Percentiles rank a stretch among this genome's conserved stretches.
phyloP scores from a whole-genome alignment of 1,284 basidiomycete genomes.

The Acaromyces ingoldii region DNA sequence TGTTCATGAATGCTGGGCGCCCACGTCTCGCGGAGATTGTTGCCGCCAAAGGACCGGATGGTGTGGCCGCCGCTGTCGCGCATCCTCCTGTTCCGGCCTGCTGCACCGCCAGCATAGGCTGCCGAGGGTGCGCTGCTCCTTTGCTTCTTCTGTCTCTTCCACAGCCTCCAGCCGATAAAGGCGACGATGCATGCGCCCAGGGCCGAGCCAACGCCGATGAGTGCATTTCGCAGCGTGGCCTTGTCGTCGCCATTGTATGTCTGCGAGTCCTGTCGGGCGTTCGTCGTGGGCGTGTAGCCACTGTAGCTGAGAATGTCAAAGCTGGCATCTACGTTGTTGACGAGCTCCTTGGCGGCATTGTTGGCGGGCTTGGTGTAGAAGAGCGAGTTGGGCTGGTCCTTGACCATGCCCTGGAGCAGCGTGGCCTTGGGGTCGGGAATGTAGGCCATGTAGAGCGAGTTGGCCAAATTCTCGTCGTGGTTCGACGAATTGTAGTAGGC shows the following conservation, averaged over 20 bases:
- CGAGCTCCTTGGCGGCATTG: conserved; percentile 34
- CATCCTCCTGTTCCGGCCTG: not conserved
- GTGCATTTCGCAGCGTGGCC: conserved; percentile 23
- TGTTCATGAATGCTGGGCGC: conserved; percentile 25
- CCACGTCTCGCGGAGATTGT: conserved; percentile 38
- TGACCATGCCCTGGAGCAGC: conserved; percentile 20
- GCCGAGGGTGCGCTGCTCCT: not conserved
- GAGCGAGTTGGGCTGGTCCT: conserved; percentile 21
- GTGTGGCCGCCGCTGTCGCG: too few species aligned
- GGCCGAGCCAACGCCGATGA: conserved; percentile 36
- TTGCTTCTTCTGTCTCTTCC: conserved; percentile 16
- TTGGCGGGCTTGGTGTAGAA: conserved; percentile 32
- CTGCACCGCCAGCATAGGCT: not conserved
- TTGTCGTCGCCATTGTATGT: conserved; percentile 7
- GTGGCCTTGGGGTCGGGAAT: conserved; percentile 22
- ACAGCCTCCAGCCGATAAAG: conserved; percentile 22
- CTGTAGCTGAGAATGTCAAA: conserved; percentile 34
- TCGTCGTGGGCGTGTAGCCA: conserved; percentile 7
- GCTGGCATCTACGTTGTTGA: conserved; percentile 33
- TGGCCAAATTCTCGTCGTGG: not conserved
- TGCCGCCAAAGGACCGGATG: conserved; percentile 11
- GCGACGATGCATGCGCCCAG: conserved; percentile 23
- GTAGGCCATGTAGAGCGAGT: conserved; percentile 43
- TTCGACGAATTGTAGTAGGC: conserved; percentile 12
- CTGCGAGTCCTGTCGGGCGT: conserved; percentile 3